Base-by-base conservation (phyloP, 768 basidiomycete species). In the Mycena latifolia region DNA sequence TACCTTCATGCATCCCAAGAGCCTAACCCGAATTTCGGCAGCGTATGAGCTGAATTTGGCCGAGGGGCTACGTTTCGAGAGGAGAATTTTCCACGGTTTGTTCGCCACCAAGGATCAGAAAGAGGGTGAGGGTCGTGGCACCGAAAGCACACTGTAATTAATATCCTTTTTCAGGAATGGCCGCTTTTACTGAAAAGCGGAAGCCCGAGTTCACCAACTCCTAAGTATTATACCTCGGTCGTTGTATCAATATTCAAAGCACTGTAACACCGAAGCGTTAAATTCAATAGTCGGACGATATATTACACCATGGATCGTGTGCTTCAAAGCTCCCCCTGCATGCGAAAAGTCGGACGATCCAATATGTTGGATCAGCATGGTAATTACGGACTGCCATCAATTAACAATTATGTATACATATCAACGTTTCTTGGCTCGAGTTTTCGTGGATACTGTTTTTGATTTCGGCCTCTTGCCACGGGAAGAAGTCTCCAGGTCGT, bases 51-150 rank as follows among this genome's bases (percentile, higher is more conserved):
- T 94, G 69, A 84, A 87, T 8, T 84, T 99, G 48, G 79, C 85
- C 6, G 93, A 98, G 73, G 98, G 97, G 0, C 76, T 99, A 70
- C 85, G 89, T 64, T 91, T 95, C 69, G 98, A 99, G 79, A 85
- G 95, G 66, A 84, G 95, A 67, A 80, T 96, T 46, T 99, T 99
- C 90, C 93, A 98, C 71, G 84, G 88, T 43, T 80, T 96, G 63
- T 99, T 99, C 72, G 95, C 95, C 6, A 98, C 98, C 20, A 87
- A 90, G 57, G 96, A 97, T 76, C 95, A 96, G 80, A 96, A 96
- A 82, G 96, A 97, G 81, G 96, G 95, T 54, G 45, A 20, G 45
- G 6, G 33, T 14, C 33, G 33, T 55, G 25, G 35, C 43, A 9
- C 43, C 8, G 29, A 39, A 31, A 29, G 22, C n/a, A 31, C 6